Evolutionary conservation across 129 eudicot genomes (phyloP).

Genomic region (Flaveria sonorensis): DNA sequence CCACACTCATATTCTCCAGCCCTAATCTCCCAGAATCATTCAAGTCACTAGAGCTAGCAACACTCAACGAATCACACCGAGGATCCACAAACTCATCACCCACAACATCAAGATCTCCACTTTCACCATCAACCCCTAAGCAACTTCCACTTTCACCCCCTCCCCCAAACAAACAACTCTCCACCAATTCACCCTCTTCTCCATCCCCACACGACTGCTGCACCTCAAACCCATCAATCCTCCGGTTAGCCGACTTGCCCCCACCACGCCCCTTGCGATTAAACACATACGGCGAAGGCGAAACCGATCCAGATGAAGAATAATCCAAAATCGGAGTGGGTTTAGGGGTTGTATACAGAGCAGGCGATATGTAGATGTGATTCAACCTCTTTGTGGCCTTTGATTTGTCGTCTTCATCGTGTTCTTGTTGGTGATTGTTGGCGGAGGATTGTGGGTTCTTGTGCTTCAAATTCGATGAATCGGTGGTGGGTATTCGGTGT

Average conservation of each 20-base stretch:
- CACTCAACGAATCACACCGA: conserved; percentile 40
- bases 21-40: conserved; percentile 41
- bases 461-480: neutral
- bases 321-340: conserved; percentile 42
- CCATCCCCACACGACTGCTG: neutral
- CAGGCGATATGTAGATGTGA: conserved; percentile 47
- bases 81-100: conserved; percentile 41
- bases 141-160: conserved; percentile 15
- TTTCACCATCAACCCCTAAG: conserved; percentile 12
- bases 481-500: conserved; percentile 38
- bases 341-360: conserved; percentile 40
- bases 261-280: conserved; percentile 47
- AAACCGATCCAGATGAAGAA: conserved; percentile 39
- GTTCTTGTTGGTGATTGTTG: neutral
- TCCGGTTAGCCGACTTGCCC: conserved; percentile 27
- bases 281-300: conserved; percentile 41
- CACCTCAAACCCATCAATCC: conserved; percentile 39
- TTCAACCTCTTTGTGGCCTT: conserved; percentile 28
- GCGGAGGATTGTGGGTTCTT: too few species aligned
- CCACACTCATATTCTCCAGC: conserved; percentile 32
- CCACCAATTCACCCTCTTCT: conserved; percentile 11
- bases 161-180: conserved; percentile 15
- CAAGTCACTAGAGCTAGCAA: conserved; percentile 35
- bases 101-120: neutral
- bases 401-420: neutral